Conservation (phyloP, 2,329 filamentous ascomycete genomes). For the Penicillium verrucosum region DNA sequence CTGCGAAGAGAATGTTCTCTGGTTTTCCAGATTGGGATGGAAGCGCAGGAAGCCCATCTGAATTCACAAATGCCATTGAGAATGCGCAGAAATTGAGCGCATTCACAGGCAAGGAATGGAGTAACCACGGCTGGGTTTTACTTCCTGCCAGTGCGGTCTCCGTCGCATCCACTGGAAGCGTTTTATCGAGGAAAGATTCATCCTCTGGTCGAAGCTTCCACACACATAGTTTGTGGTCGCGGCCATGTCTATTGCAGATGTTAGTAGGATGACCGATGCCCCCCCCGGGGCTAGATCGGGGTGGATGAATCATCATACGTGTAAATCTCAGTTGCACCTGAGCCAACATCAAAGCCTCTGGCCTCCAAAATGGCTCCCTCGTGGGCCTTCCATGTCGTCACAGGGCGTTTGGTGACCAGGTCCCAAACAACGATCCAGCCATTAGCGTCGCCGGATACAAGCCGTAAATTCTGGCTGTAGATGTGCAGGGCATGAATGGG, state of each 20-base stretch:
- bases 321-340: slow-evolving; percentile 63
- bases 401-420: slow-evolving; percentile 72
- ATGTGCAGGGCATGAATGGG: slow-evolving; percentile 77
- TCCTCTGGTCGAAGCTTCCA: slow-evolving; percentile 74
- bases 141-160: slow-evolving; percentile 44
- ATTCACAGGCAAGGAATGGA: slow-evolving; percentile 80
- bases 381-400: slow-evolving; percentile 85
- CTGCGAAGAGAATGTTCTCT: slow-evolving; percentile 62
- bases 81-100: slow-evolving; percentile 88
- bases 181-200: slow-evolving; percentile 55
- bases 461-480: slow-evolving; percentile 67
- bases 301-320: slow-evolving; percentile 60
- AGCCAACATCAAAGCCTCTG: slow-evolving; percentile 55
- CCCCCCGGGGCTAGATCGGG: neutral
- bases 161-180: slow-evolving; percentile 66
- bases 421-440: slow-evolving; percentile 88
- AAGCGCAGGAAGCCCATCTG: slow-evolving; percentile 13
- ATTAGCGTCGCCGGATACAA: slow-evolving; percentile 84
- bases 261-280: slow-evolving; percentile 8
- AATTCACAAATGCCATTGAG: slow-evolving; percentile 29
- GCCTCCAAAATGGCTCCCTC: slow-evolving; percentile 72
- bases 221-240: slow-evolving; percentile 80
- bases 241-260: slow-evolving; percentile 66
- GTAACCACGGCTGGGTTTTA: slow-evolving; percentile 68
- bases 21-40: slow-evolving; percentile 23